Percentiles rank a stretch among this genome's conserved stretches.
These are phyloP conservation scores for Thalia dealbata DNA, from an alignment of 176 grass and related monocot genomes.

Conservation along the genomic window DNA sequence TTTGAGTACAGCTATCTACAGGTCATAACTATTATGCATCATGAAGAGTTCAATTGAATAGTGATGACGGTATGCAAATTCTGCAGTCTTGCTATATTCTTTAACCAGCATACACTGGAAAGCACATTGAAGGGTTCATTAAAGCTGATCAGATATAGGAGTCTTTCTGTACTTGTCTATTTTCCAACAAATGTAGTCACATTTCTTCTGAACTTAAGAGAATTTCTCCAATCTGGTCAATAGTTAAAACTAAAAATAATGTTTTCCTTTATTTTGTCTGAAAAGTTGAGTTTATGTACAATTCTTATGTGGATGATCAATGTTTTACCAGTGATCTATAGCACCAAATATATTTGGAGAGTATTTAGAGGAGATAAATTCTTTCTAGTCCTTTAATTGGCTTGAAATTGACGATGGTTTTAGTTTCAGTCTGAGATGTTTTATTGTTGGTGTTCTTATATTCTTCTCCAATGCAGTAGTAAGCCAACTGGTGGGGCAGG, in stretches of 20 bases:
- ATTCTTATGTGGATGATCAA: neutral
- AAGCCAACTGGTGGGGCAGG: slow-evolving; percentile 63
- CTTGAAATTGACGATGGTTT: neutral
- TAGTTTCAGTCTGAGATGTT: neutral
- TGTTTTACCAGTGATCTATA: neutral
- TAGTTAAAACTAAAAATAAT: too few relatives aligned
- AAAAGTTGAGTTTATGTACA: neutral
- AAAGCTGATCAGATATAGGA: neutral
- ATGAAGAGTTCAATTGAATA: neutral
- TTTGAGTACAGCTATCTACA: too few relatives aligned
- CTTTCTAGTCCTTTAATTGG: neutral
- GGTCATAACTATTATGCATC: neutral
- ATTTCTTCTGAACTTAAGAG: neutral
- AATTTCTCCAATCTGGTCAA: too few relatives aligned
- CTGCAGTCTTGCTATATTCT: neutral
- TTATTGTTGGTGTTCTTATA: neutral
- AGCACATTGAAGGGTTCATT: neutral
- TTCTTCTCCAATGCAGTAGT: slow-evolving; percentile 55
- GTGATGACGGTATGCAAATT: neutral
- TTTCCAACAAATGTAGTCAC: neutral
- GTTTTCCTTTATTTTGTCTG: neutral
- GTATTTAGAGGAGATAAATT: neutral
- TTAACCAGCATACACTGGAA: neutral
- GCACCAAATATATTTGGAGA: neutral
- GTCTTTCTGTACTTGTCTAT: neutral